Conservation (phyloP, 192 early-diverging fungal genomes). For the Backusella tarrabulga region DNA sequence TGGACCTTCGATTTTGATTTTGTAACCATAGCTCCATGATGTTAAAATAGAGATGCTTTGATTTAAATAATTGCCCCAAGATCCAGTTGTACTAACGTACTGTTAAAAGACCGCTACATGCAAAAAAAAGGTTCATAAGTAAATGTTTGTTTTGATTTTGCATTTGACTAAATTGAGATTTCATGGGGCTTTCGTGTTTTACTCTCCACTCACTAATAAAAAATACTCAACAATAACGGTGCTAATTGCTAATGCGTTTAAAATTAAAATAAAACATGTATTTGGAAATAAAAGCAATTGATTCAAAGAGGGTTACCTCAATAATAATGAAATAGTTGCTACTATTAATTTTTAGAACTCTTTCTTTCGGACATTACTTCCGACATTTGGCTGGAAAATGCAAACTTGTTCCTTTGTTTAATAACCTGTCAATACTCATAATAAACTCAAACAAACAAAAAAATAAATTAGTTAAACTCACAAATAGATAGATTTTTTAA, state of each 20-base stretch:
- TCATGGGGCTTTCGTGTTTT: background rate
- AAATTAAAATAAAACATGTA: background rate
- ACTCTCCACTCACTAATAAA: background rate
- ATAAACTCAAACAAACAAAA: background rate
- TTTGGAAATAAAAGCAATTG: background rate
- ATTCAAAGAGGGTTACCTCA: background rate
- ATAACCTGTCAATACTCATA: constrained; percentile 4
- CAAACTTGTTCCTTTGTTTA: background rate
- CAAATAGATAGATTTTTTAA: background rate
- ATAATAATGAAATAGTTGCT: background rate
- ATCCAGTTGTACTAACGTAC: background rate
- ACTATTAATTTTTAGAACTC: background rate
- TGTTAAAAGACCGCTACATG: background rate
- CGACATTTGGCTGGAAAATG: background rate
- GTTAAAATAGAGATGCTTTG: background rate
- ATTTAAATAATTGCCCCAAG: background rate
- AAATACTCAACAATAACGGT: background rate
- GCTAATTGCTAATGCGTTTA: background rate
- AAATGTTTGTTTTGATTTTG: constrained; percentile 2
- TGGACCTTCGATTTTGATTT: background rate
- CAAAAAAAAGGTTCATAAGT: background rate
- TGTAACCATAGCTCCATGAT: background rate
- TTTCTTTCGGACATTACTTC: background rate
- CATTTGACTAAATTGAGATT: constrained; percentile 4
- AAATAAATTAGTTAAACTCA: background rate